Conservation (phyloP, 2,329 filamentous ascomycete species). For the Blumeria graminis region DNA sequence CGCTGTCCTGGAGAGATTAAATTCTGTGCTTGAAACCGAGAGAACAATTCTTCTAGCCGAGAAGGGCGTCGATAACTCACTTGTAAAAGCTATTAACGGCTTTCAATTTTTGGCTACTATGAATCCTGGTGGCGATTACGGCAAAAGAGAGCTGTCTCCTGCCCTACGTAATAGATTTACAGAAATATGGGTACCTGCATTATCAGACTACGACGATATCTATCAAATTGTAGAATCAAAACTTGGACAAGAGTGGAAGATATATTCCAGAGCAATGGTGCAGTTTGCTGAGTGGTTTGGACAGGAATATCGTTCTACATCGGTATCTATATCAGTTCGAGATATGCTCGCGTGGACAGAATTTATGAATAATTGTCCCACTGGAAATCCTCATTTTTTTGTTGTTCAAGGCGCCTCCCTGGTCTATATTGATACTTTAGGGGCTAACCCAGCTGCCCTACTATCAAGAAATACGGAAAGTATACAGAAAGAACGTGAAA, state of each 20-base stretch:
- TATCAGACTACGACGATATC: constrained; percentile 69
- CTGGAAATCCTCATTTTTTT: constrained; percentile 20
- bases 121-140: constrained; percentile 97
- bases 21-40: constrained; percentile 81
- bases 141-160: constrained; percentile 89
- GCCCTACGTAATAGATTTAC: constrained; percentile 91
- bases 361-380: constrained; percentile 48
- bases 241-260: constrained; percentile 28
- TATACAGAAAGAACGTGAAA: constrained; percentile 43
- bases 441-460: constrained; percentile 79
- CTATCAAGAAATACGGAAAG: constrained; percentile 46
- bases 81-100: constrained; percentile 47
- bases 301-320: constrained; percentile 47
- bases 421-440: constrained; percentile 86
- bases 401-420: constrained; percentile 75
- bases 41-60: constrained; percentile 76
- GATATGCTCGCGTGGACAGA: constrained; percentile 84
- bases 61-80: constrained; percentile 68
- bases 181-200: constrained; percentile 87
- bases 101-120: constrained; percentile 98
- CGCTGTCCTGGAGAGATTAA: constrained; percentile 83
- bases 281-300: constrained; percentile 89
- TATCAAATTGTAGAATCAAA: constrained; percentile 67
- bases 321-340: constrained; percentile 66
- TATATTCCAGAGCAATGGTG: constrained; percentile 46